Evolutionary conservation across 768 basidiomycete species (phyloP), one percentile per base, ranked within the genome.

Genomic region (Favolaschia claudopus): DNA sequence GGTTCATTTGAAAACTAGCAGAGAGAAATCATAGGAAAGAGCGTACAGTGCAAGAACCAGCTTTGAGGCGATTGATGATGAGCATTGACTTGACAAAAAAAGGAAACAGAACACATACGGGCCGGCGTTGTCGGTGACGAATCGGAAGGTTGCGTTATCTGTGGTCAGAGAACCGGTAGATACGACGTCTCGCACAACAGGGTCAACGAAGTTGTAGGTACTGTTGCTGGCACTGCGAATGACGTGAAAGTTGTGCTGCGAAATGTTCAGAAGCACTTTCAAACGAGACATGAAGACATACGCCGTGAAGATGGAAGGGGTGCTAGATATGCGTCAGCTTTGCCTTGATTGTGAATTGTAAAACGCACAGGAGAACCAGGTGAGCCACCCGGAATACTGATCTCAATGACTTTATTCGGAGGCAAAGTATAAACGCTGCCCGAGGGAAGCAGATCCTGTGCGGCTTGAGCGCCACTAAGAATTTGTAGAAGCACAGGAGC

Each of bases 121-220:
- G 5, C 73, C 75, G 19, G 74, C 65, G 47, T 78, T 79, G 58
- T 79, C 74, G 4, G 78, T 79, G 14, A 70, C 67, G 62, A 80
- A 80, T 9, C 80, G 71, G 50, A 82, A 73, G 9, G 74, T 76
- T 19, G 74, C 71, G 32, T 70, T 72, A 31, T 74, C 71, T 9
- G 53, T 44, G 12, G 32, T 25, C 6, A 14, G 54, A 34, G 37
- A 17, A 15, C 79, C 77, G 19, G 72, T 68, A 48, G 57, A 67
- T 7, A 87, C 79, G 1, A 84, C 85, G 68, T 89, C 88, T 45
- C 88, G 78, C 54, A 80, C 74, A 53, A 69, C 65, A 1, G 87
- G 87, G 65, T 89, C 77, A 6, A 61, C 27, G 53, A 73, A 78
- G 58, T 81, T 81, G 62, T 78, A 77, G 0, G 39, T 37, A 4